Evolutionary conservation across 495 filamentous ascomycete genomes (phyloP), one percentile per base, ranked within the genome.

Genomic region (Aspergillus nidulans): DNA sequence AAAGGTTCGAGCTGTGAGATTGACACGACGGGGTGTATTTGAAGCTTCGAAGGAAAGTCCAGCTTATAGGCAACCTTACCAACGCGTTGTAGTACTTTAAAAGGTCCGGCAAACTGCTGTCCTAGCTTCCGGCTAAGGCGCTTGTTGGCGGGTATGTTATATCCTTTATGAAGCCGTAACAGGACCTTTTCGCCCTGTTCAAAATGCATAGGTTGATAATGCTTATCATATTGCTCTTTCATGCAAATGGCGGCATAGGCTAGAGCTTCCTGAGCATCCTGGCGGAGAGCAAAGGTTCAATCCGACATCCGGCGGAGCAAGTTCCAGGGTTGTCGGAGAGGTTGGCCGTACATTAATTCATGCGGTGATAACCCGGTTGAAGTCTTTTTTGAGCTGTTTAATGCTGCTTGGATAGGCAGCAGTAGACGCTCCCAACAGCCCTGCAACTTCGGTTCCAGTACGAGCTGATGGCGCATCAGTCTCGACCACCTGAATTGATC

Each of bases 401-500:
- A 3, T 12, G 20, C 13, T 24, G 41, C 20, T 21, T 24, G 23
- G 10, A 43, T 15, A 2, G 19, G 20, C 19, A 20, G 41, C 13
- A 43, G 41, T 5, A 23, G 13, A 23, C 39, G 16, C 16, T 19
- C 16, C 6, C 16, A 36, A 38, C 16, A 21, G 4, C 28, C 23
- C 7, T 56, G 55, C 0, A 64, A 12, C 12, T 38, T 41, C n/a
- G n/a, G n/a, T n/a, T n/a, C n/a, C n/a, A n/a, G n/a, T n/a, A n/a
- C n/a, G n/a, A n/a, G n/a, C n/a, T n/a, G n/a, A n/a, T n/a, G n/a
- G n/a, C n/a, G n/a, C n/a, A n/a, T n/a, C n/a, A 25, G 63, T 60
- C 34, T 67, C 55, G 0, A 57, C 10, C 7, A 43, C 53, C 30
- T 65, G 50, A 41, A 63, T 67, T n/a, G 38, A 49, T 2, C 48